phyloP scores from a whole-genome alignment of 345 rosid genomes.

The Excoecaria agallocha region DNA sequence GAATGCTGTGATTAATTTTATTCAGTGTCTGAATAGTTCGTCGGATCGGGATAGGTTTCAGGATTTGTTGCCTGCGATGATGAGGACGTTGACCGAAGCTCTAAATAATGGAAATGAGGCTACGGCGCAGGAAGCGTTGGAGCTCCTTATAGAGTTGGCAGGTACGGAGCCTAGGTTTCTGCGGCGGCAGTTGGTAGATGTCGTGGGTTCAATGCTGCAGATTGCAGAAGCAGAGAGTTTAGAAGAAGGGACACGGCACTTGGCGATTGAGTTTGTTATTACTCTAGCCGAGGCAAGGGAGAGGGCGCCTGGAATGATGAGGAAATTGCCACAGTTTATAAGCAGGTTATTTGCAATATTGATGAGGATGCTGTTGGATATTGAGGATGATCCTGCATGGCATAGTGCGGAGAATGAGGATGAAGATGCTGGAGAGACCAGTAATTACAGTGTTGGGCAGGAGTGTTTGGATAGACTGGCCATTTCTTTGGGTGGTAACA shows the following conservation, averaged over 20 bases:
- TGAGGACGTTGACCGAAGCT: constrained; percentile 87
- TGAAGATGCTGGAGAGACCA: constrained; percentile 93
- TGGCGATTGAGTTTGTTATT: constrained; percentile 92
- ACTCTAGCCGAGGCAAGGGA: constrained; percentile 96
- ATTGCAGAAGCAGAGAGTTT: constrained; percentile 91
- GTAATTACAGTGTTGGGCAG: constrained; percentile 91
- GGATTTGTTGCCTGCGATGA: constrained; percentile 92
- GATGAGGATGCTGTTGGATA: constrained; percentile 88
- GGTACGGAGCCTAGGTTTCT: constrained; percentile 93
- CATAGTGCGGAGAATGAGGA: constrained; percentile 85
- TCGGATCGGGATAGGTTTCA: constrained; percentile 92
- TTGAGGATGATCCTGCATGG: constrained; percentile 95
- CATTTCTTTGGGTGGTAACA: constrained; percentile 92
- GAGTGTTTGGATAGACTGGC: constrained; percentile 98
- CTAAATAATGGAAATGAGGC: constrained; percentile 87
- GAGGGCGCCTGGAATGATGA: constrained; percentile 99
- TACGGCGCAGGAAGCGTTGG: constrained; percentile 93
- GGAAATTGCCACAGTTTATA: constrained; percentile 95
- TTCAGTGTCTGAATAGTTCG: constrained; percentile 70
- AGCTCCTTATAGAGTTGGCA: constrained; percentile 90
- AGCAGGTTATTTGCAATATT: constrained; percentile 78
- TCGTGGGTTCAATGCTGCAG: constrained; percentile 92
- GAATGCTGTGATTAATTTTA: constrained; percentile 88
- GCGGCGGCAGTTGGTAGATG: constrained; percentile 83
- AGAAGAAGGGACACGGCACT: constrained; percentile 89